Conservation (phyloP, 2,329 filamentous ascomycete genomes). For the Fusarium fujikuroi region DNA sequence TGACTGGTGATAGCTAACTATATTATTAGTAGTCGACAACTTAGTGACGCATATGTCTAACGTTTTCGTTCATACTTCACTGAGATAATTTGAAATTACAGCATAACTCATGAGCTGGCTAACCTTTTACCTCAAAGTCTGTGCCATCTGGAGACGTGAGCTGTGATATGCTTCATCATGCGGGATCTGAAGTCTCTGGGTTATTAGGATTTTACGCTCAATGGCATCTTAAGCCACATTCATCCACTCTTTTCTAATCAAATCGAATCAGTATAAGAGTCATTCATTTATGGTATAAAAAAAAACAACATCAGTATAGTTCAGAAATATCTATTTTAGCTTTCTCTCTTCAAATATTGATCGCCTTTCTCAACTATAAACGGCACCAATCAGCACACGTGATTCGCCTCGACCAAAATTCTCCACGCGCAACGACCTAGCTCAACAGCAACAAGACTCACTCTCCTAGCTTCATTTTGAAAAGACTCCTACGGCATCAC, state of each 20-base stretch:
- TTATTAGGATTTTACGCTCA: not conserved
- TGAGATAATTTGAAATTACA: not conserved
- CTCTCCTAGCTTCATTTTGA: not conserved
- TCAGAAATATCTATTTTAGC: not conserved
- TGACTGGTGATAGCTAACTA: not conserved
- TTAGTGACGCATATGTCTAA: not conserved
- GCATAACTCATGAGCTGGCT: not conserved
- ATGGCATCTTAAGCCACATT: not conserved
- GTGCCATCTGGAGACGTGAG: not conserved
- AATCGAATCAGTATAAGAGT: not conserved
- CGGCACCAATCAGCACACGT: constrained; percentile 23
- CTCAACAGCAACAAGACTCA: constrained; percentile 6
- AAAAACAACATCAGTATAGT: not conserved
- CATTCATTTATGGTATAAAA: not conserved
- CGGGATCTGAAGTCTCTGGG: not conserved
- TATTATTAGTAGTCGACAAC: not conserved
- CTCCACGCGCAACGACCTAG: constrained; percentile 27
- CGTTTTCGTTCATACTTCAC: not conserved
- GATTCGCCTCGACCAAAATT: constrained; percentile 35
- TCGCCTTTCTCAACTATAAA: not conserved
- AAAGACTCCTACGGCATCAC: not conserved
- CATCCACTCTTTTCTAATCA: not conserved
- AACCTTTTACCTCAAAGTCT: not conserved
- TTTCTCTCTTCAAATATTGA: not conserved
- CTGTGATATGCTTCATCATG: not conserved